Evolutionary conservation across 2,329 filamentous ascomycete genomes (phyloP).

Genomic region (Sarocladium brachiariae): DNA sequence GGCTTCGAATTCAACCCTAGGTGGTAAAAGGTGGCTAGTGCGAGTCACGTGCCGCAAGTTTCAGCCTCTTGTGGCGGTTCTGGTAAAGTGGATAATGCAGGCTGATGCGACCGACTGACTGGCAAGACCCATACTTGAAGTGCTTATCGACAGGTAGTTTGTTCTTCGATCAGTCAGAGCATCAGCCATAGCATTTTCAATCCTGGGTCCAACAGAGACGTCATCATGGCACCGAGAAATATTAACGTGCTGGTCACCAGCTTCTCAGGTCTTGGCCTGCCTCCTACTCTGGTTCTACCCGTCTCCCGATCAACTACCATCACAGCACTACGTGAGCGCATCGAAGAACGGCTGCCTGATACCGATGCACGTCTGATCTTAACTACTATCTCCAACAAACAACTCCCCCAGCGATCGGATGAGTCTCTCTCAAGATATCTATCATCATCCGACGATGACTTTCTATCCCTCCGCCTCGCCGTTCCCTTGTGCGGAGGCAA

Average conservation of each 20-base stretch:
- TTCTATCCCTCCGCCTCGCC: constrained; percentile 77
- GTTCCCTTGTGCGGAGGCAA: constrained; percentile 84
- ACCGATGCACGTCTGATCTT: constrained; percentile 60
- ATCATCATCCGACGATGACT: constrained; percentile 48
- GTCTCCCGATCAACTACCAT: constrained; percentile 59
- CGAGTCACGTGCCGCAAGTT: constrained; percentile 23
- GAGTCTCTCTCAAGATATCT: constrained; percentile 57
- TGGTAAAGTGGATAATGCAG: neutral
- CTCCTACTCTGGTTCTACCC: constrained; percentile 75
- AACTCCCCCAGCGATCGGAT: constrained; percentile 49
- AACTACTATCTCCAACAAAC: constrained; percentile 73
- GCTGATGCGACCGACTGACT: no score
- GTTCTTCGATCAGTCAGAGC: no score
- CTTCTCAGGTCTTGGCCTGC: constrained; percentile 75
- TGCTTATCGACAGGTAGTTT: no score
- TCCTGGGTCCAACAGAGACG: neutral
- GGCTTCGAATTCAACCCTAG: constrained; percentile 29
- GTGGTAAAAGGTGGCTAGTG: constrained; percentile 26
- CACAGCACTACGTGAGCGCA: constrained; percentile 56
- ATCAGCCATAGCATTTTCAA: no score
- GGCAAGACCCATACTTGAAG: no score
- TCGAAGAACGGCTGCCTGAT: constrained; percentile 55
- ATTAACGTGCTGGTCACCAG: constrained; percentile 81
- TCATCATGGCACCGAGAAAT: constrained; percentile 46
- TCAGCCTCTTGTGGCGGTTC: neutral